Evolutionary conservation across 192 early-diverging fungal species (phyloP), one percentile per base, ranked within the genome.

Genomic region (Coemansia erecta): DNA sequence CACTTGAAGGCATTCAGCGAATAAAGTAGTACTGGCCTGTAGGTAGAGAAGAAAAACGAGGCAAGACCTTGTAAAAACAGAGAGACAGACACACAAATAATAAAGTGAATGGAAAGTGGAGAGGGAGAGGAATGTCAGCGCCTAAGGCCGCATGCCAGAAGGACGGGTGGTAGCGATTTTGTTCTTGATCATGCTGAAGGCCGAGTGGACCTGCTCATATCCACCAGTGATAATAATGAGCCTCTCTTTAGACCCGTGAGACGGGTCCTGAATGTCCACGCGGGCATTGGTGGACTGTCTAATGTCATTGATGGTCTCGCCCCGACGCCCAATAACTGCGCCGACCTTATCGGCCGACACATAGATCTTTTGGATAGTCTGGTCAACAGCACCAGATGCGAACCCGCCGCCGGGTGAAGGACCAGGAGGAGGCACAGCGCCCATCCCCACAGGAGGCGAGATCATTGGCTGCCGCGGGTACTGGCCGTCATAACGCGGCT

Each of bases 301-400:
- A 42, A 80, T 80, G 28, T 64, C 61, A 40, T 80, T 73, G 52
- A 80, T 74, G 28, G 72, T 71, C 53, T 80, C 77, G 17, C 77
- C 77, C 19, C 68, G 63, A n/a, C 72, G 72, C 12, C 77, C 77
- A 56, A 80, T 80, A 18, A 80, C 62, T 1, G 72, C 77, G 6
- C 77, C 77, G 8, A 74, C 66, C 24, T 64, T 70, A 23, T 80
- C 72, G 8, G 64, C 64, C 1, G 77, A 66, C 22, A 80, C 68
- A 45, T 73, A 80, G 24, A 80, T 80, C 50, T 80, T 72, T 63
- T 80, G 77, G 10, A 79, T 63, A 12, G 76, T 72, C 63, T 78
- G 75, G 8, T 61, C 59, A 9, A 49, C 58, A 26, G 61, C 45
- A 18, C 48, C 46, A 7, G 47, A 19, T 3, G 57, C 53, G 11